Base-by-base conservation (phyloP, 2,329 filamentous ascomycete species). In the Trichoderma sp. region DNA sequence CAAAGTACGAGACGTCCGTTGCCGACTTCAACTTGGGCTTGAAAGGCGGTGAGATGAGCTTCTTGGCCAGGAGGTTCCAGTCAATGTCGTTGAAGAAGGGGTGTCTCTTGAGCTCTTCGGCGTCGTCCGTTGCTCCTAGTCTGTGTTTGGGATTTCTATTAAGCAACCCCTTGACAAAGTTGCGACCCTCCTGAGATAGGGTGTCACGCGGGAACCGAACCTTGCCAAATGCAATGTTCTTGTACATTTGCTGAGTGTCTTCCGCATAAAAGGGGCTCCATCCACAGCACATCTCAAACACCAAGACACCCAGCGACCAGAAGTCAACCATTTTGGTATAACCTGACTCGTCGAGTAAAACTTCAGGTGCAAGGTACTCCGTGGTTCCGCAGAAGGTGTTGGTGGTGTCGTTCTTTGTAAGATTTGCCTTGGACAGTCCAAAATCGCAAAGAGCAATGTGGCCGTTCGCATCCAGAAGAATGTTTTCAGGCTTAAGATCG, bases 251-350 rank as follows among this genome's bases (percentile, higher is more conserved):
- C 81, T 99, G 96, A 0, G 96, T 99, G 77, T 99, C 96, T 77
- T 99, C 96, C 68, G 96, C 96, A 75, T 98, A 99, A 82, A 99
- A 99, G 0, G 96, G 96, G 76, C 94, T 97, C 96, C 96, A 99
- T 40, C 96, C 96, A 76, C 96, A 99, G 83, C 96, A 99, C 96
- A 99, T 99, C 81, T 99, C 96, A 76, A 99, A 99, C 1, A 99
- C 96, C 67, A 99, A 85, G 59, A 99, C 96, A 69, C 96, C 96
- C 14, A 99, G 86, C 1, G 96, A 99, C 96, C 96, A 99, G 80
- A 98, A 99, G 79, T 99, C 96, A 7, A 99, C 96, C 96, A 99
- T 98, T 83, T 98, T 98, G 67, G 96, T 98, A 81, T 99, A 99
- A 40, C 96, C 96, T 76, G 94, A 92, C 82, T 99, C 96, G 74